Percentiles rank a stretch among this genome's conserved stretches.
Conservation (phyloP, 192 early-diverging fungal genomes). For the Coemansia sp. region DNA sequence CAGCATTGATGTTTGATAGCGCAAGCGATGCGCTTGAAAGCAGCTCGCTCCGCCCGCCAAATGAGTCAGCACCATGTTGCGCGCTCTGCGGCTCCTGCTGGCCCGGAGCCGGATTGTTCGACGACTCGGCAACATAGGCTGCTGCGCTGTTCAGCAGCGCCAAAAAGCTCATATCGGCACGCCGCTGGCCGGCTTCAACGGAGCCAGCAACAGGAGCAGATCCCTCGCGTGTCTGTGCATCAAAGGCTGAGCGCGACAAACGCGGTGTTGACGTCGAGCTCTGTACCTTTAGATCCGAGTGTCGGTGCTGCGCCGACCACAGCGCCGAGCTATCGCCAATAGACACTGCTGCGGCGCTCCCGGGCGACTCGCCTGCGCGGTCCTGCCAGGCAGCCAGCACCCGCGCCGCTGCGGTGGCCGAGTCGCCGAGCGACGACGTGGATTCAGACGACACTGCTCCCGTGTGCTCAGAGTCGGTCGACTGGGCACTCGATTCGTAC, state of each 20-base stretch:
- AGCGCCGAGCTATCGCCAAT: constrained; percentile 7
- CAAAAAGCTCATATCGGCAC: constrained; percentile 47
- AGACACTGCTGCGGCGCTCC: constrained; percentile 5
- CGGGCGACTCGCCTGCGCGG: constrained; percentile 19
- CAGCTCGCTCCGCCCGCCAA: constrained; percentile 30
- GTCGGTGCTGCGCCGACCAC: constrained; percentile 17
- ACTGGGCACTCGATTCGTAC: constrained; percentile 32
- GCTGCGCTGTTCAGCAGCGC: constrained; percentile 51
- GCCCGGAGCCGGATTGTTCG: neutral
- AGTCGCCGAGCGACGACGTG: constrained; percentile 46
- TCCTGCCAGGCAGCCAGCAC: constrained; percentile 55
- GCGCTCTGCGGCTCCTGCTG: constrained; percentile 5
- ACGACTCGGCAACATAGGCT: constrained; percentile 46
- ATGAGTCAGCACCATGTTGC: constrained; percentile 7
- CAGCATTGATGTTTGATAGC: constrained; percentile 26
- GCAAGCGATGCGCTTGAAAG: constrained; percentile 20
- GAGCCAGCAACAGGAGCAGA: constrained; percentile 33
- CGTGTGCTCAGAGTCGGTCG: constrained; percentile 41
- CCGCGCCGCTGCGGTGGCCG: constrained; percentile 51
- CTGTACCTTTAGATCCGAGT: constrained; percentile 15
- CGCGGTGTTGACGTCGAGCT: constrained; percentile 39
- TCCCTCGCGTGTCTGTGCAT: constrained; percentile 22
- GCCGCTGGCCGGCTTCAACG: constrained; percentile 18
- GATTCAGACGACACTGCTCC: constrained; percentile 33
- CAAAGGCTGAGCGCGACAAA: constrained; percentile 18